Conservation (phyloP, 306 rosid genomes). For the Pterocarpus santalinus region DNA sequence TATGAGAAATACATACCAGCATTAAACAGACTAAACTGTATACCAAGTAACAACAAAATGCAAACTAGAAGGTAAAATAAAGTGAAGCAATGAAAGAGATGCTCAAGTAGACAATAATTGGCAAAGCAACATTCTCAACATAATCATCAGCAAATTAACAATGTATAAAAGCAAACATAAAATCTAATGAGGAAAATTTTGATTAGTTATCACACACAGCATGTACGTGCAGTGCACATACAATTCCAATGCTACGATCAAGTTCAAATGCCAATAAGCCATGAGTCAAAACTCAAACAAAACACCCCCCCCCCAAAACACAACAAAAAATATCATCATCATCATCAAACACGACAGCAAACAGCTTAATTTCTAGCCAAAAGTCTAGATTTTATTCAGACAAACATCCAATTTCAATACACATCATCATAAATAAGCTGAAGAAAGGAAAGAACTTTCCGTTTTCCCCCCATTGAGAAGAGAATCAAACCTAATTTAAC, state of each 20-base stretch:
- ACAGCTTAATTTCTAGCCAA: background rate
- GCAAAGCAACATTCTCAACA: constrained; percentile 28
- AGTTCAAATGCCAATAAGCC: constrained; percentile 19
- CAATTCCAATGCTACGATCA: constrained; percentile 5
- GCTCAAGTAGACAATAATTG: background rate
- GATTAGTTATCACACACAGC: background rate
- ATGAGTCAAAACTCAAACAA: background rate
- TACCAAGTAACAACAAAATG: background rate
- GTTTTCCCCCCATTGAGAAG: background rate
- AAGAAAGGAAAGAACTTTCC: background rate
- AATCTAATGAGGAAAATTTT: background rate
- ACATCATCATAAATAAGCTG: background rate
- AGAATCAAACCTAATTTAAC: constrained; percentile 31
- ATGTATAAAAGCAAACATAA: background rate
- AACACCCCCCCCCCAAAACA: background rate
- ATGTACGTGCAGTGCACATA: background rate
- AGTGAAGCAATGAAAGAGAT: background rate
- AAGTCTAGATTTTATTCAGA: background rate
- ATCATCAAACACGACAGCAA: constrained; percentile 32
- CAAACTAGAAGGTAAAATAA: background rate
- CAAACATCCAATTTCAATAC: constrained; percentile 25
- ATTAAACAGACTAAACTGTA: constrained; percentile 9
- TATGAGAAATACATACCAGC: constrained; percentile 6
- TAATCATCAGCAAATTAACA: constrained; percentile 15
- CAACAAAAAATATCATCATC: background rate